Conservation (phyloP, 1,139 yeast species). For the Taphrina sp. region DNA sequence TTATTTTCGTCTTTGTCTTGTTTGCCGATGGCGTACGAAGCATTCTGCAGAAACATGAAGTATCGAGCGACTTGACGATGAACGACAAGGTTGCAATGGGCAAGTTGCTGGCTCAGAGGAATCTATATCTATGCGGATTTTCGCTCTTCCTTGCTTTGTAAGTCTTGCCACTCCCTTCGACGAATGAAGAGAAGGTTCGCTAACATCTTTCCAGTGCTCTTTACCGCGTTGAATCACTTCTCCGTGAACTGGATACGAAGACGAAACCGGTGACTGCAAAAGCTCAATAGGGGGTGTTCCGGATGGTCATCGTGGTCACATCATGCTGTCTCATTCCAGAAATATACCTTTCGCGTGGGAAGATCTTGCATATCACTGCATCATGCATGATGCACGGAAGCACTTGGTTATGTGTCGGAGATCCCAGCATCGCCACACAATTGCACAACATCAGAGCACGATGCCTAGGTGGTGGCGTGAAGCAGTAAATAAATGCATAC, state of each 20-base stretch:
- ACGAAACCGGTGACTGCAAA: not conserved
- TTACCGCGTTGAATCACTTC: slow-evolving; percentile 4
- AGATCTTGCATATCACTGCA: no score
- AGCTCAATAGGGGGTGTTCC: slow-evolving; percentile 2
- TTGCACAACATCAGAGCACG: no score
- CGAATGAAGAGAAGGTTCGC: not conserved
- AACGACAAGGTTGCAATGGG: slow-evolving; percentile 21
- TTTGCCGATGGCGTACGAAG: slow-evolving; percentile 25
- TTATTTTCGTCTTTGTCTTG: slow-evolving; percentile 22
- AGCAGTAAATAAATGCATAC: no score
- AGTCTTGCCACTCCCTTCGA: not conserved
- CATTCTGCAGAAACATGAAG: slow-evolving; percentile 25
- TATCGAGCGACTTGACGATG: slow-evolving; percentile 24
- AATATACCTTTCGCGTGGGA: no score
- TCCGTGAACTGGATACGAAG: slow-evolving; percentile 12
- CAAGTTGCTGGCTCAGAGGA: slow-evolving; percentile 25
- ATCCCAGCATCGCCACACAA: no score
- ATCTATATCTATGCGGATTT: slow-evolving; percentile 28
- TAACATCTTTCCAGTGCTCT: slow-evolving; percentile 3
- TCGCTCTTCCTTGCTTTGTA: slow-evolving; percentile 27
- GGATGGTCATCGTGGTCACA: no score
- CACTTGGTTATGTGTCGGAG: no score
- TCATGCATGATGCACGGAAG: no score
- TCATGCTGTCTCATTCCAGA: no score
- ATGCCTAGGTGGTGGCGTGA: no score